Evolutionary conservation across 176 grass and related monocot species (phyloP).

Genomic region (Juncus inflexus): DNA sequence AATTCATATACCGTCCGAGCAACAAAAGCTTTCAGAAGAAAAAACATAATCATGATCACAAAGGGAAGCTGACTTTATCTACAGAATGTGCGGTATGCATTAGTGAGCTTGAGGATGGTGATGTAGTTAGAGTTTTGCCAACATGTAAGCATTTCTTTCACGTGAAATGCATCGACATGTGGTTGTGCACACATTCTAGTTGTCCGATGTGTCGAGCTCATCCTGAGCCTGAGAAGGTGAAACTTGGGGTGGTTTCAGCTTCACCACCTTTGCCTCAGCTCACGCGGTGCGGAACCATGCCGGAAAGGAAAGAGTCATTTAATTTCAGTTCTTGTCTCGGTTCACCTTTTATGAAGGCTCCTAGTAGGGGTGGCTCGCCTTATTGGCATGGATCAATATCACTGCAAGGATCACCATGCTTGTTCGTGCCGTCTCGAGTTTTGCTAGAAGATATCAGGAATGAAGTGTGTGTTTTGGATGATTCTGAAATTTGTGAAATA

Average conservation of each 20-base stretch:
- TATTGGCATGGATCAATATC: conserved; percentile 5
- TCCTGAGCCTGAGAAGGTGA: not conserved
- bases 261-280: not conserved
- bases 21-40: conserved; percentile 6
- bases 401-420: conserved; percentile 10
- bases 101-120: not conserved
- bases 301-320: not conserved
- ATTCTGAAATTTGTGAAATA: conserved; percentile 18
- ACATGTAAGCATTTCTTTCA: conserved; percentile 16
- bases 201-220: conserved; percentile 7
- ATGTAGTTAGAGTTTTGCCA: not conserved
- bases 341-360: conserved; percentile 11
- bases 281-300: not conserved
- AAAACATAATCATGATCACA: too few species aligned
- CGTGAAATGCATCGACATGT: conserved; percentile 18
- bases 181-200: not conserved
- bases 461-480: not conserved
- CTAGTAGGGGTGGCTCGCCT: not conserved
- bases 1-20: conserved; percentile 7
- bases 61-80: not conserved
- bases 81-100: conserved; percentile 9
- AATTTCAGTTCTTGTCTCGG: conserved; percentile 15
- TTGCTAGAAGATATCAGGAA: not conserved
- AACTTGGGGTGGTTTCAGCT: not conserved
- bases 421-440: conserved; percentile 2